Evolutionary conservation across 257 asterid genomes (phyloP).

Genomic region (Solanum lycopersicoides): DNA sequence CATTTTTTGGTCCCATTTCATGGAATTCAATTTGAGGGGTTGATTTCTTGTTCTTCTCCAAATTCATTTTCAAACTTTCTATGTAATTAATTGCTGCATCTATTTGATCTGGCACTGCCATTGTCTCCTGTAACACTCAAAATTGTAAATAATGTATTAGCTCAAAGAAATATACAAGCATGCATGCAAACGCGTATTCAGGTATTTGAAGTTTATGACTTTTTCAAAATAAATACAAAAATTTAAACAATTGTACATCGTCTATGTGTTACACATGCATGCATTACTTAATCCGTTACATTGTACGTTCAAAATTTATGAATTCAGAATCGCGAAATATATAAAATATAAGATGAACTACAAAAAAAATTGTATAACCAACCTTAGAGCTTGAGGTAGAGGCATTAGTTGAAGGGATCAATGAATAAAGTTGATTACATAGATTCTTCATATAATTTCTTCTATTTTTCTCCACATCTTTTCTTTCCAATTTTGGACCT

Average conservation of each 20-base stretch:
- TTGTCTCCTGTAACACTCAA: slow-evolving; percentile 14
- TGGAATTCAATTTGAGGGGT: slow-evolving; percentile 25
- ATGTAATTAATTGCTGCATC: slow-evolving; percentile 29
- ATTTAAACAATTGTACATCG: too few species aligned
- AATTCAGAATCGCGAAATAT: too few species aligned
- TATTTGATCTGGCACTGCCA: slow-evolving; percentile 39
- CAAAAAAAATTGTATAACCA: neutral
- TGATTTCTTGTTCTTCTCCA: slow-evolving; percentile 9
- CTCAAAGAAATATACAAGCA: neutral
- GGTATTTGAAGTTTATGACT: neutral
- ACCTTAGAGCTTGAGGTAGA: neutral
- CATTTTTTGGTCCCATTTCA: slow-evolving; percentile 27
- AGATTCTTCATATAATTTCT: slow-evolving; percentile 35
- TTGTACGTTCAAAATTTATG: too few species aligned
- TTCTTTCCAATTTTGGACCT: slow-evolving; percentile 36
- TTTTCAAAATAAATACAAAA: neutral
- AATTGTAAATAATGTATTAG: neutral
- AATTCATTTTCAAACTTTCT: slow-evolving; percentile 5
- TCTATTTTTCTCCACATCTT: slow-evolving; percentile 36
- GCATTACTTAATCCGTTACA: too few species aligned
- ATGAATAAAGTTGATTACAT: slow-evolving; percentile 23
- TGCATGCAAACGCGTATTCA: neutral
- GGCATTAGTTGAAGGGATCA: slow-evolving; percentile 7
- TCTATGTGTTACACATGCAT: too few species aligned
- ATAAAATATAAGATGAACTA: too few species aligned